These are phyloP conservation scores for Zymoseptoria passerinii DNA, from an alignment of 2,329 filamentous ascomycete species.

Conservation along the genomic window DNA sequence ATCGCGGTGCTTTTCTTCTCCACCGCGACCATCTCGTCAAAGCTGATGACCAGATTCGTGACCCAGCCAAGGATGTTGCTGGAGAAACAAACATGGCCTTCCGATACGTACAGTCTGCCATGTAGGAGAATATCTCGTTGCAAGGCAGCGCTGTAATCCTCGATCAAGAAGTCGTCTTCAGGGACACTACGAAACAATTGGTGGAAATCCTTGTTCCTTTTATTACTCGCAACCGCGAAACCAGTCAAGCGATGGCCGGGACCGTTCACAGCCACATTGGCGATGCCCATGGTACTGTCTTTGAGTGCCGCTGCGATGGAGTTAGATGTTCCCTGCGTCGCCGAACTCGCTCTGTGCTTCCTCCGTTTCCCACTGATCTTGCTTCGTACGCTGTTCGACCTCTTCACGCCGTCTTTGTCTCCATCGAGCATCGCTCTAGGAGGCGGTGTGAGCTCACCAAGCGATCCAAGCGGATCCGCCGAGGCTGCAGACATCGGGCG, in stretches of 20 bases:
- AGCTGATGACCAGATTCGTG: constrained; percentile 93
- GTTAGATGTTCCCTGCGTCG: constrained; percentile 53
- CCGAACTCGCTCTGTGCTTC: constrained; percentile 78
- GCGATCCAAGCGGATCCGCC: constrained; percentile 27
- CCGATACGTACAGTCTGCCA: constrained; percentile 88
- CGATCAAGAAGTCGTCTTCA: constrained; percentile 94
- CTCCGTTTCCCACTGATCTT: constrained; percentile 45
- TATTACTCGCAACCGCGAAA: constrained; percentile 93
- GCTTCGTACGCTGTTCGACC: constrained; percentile 44
- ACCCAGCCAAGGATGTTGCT: constrained; percentile 99
- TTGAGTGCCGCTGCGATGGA: constrained; percentile 66
- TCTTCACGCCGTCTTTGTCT: constrained; percentile 48
- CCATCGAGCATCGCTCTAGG: constrained; percentile 51
- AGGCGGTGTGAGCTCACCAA: constrained; percentile 58
- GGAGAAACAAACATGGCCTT: constrained; percentile 95
- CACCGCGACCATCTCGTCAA: constrained; percentile 93
- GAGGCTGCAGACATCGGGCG: constrained; percentile 36
- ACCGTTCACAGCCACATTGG: constrained; percentile 50
- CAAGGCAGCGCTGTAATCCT: constrained; percentile 94
- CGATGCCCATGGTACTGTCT: constrained; percentile 61
- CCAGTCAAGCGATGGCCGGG: constrained; percentile 74
- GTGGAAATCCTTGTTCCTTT: constrained; percentile 93
- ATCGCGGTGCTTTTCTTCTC: constrained; percentile 95
- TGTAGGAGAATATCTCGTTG: constrained; percentile 94
- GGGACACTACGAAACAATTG: constrained; percentile 90